Conservation (phyloP, 345 rosid species). For the Toxicodendron radicans region DNA sequence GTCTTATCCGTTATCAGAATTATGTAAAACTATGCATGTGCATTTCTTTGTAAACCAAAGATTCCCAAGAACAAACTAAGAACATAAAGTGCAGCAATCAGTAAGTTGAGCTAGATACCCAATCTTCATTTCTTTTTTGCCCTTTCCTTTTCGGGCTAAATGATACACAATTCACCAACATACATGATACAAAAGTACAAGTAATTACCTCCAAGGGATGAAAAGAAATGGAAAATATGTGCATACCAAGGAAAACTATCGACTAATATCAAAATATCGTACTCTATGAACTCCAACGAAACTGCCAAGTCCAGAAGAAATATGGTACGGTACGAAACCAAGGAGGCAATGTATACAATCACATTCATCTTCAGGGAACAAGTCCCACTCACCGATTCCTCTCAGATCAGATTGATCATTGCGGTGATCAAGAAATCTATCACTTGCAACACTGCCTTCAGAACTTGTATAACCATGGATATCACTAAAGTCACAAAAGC, state of each 20-base stretch:
- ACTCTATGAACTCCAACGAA: neutral
- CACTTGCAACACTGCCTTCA: neutral
- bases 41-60: too few species aligned
- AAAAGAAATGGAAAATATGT: neutral
- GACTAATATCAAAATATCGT: neutral
- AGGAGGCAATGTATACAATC: conserved; percentile 11
- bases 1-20: too few species aligned
- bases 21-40: too few species aligned
- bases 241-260: neutral
- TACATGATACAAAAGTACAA: conserved; percentile 5
- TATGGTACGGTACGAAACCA: neutral
- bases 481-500: conserved; percentile 5
- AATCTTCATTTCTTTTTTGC: neutral
- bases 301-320: neutral
- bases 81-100: neutral
- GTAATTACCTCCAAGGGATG: neutral
- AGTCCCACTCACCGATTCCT: neutral
- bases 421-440: neutral
- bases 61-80: too few species aligned
- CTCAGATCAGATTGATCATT: neutral
- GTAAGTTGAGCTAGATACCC: neutral
- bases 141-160: neutral
- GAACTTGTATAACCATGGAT: neutral
- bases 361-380: neutral
- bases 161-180: conserved; percentile 13